Evolutionary conservation across 1,139 yeast genomes (phyloP).

Genomic region (Insectozyma bohioensis): DNA sequence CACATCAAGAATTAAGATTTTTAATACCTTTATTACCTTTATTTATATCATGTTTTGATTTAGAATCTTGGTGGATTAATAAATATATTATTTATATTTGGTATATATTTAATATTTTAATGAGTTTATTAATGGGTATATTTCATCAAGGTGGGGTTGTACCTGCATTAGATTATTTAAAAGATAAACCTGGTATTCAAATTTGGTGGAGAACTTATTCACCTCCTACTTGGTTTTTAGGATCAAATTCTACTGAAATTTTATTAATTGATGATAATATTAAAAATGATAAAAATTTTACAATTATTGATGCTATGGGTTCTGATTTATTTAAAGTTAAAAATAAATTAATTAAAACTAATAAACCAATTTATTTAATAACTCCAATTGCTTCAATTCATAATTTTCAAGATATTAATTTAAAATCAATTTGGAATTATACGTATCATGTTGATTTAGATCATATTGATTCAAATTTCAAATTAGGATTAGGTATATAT

Average conservation of each 20-base stretch:
- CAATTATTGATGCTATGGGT: conserved; percentile 60
- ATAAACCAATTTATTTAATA: conserved; percentile 31
- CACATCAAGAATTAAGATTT: conserved; percentile 92
- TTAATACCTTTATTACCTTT: conserved; percentile 76
- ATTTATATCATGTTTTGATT: conserved; percentile 60
- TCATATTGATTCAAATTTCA: conserved; percentile 60
- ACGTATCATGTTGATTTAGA: conserved; percentile 61
- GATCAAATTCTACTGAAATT: conserved; percentile 26
- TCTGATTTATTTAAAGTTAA: conserved; percentile 29
- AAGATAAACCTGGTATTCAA: conserved; percentile 28
- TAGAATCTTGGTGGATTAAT: conserved; percentile 20
- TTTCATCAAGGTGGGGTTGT: conserved; percentile 91
- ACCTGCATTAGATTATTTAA: conserved; percentile 52
- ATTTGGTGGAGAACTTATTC: conserved; percentile 95
- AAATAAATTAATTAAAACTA: conserved; percentile 13
- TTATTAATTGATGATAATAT: conserved; percentile 18
- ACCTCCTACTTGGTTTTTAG: conserved; percentile 88
- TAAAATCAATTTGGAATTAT: conserved; percentile 43
- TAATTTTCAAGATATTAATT: conserved; percentile 12
- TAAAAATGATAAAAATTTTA: conserved; percentile 11
- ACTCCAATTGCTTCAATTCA: conserved; percentile 51
- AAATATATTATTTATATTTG: conserved; percentile 39
- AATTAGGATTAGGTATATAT: conserved; percentile 62
- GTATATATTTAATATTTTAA: conserved; percentile 61
- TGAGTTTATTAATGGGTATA: conserved; percentile 72